Conservation (phyloP, 768 basidiomycete genomes). For the Suillus fuscotomentosus region DNA sequence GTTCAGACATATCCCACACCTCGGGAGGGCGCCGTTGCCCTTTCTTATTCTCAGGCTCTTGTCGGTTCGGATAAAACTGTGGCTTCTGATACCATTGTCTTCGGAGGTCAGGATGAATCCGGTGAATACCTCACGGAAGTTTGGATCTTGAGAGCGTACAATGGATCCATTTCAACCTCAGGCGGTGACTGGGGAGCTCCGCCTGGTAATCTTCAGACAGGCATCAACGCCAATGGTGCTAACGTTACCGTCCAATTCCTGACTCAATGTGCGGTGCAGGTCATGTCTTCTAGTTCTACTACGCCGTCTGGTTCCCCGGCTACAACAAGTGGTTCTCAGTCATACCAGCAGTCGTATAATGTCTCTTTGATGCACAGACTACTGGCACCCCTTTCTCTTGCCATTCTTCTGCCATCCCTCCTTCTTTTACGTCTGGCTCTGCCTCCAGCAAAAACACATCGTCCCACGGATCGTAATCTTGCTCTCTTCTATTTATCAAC, state of each 20-base stretch:
- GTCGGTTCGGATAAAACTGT: conserved; percentile 50
- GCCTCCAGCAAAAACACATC: conserved; percentile 30
- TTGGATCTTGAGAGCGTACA: conserved; percentile 77
- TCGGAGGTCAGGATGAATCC: conserved; percentile 67
- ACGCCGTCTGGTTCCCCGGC: conserved; percentile 16
- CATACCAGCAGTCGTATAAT: conserved; percentile 33
- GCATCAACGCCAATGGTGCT: conserved; percentile 61
- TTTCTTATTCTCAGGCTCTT: conserved; percentile 52
- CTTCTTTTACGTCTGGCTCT: conserved; percentile 42
- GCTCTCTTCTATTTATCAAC: conserved; percentile 35
- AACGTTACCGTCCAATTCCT: conserved; percentile 66
- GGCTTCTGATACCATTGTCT: conserved; percentile 72
- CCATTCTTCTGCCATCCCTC: conserved; percentile 40
- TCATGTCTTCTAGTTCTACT: conserved; percentile 23
- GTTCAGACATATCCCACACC: conserved; percentile 56
- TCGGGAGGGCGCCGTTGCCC: conserved; percentile 67
- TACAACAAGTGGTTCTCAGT: conserved; percentile 17
- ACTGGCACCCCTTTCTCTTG: conserved; percentile 48
- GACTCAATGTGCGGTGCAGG: conserved; percentile 52
- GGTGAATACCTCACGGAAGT: conserved; percentile 73
- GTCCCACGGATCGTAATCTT: conserved; percentile 20
- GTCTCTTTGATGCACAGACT: conserved; percentile 48
- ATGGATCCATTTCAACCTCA: conserved; percentile 55
- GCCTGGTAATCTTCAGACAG: conserved; percentile 58
- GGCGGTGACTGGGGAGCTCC: conserved; percentile 66